Base-by-base conservation (phyloP, 2,329 filamentous ascomycete genomes). In the Monosporascus sp. region DNA sequence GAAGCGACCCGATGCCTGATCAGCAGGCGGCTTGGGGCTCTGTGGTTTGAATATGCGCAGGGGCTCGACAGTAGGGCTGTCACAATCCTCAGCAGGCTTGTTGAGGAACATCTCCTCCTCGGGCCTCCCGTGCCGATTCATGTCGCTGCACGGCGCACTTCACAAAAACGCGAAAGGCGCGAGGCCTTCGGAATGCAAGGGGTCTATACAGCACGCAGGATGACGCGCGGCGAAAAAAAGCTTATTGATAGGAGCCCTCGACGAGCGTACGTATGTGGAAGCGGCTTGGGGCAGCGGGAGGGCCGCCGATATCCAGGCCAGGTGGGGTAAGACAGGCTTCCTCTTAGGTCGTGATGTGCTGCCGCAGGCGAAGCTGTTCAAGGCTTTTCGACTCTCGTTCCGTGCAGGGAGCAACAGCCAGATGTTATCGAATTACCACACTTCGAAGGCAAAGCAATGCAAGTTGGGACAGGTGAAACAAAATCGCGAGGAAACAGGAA, bases 61-160 rank as follows among this genome's bases (percentile, higher is more conserved):
- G 55, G 91, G 91, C 64, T 89, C 89, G 61, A 96, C 82, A 18
- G 88, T 89, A 53, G 90, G 89, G 63, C 89, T 90, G 63, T 90
- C 84, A 66, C 73, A 70, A 55, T 75, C 75, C 47, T 80, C 76
- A 51, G 73, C 67, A n/a, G 78, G 79, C 49, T 76, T 79, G 67
- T 71, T 81, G 71, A 95, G 81, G 74, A 95, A 93, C 75, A 95
- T 86, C 78, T 93, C 90, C 71, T 91, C 86, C 31, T 90, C 87
- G 25, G 86, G 82, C 61, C 86, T 77, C 63, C 86, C 86, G 66
- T 86, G 83, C 56, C 77, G 74, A 60, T 78, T 74, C 71, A 79
- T 81, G 64, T 70, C 72, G 64, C 59, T 69, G 61, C 54, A 59
- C 48, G 22, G 22, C 8, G 55, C 53, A 57, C 55, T 59, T 56